Evolutionary conservation across 805 yeast species (phyloP), one percentile per base, ranked within the genome.

Genomic region (Wickerhamomyces queroliae): DNA sequence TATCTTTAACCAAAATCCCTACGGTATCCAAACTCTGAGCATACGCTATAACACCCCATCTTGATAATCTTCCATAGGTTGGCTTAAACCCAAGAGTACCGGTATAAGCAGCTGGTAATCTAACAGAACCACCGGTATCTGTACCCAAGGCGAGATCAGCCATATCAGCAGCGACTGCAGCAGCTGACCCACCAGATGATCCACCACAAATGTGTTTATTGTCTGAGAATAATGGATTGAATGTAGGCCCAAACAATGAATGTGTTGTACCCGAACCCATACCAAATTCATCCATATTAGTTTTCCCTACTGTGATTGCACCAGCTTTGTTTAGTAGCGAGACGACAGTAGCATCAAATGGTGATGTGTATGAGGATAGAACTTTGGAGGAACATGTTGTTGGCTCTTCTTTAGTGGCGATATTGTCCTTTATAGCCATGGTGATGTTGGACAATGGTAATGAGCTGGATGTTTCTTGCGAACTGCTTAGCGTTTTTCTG

Each of bases 1-100:
- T 46, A 23, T 74, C 65, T 13, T 68, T 70, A 0, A 90, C 66
- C 24, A 90, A 40, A 1, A 95, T 72, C 0, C 99, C 99, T 2
- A 93, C 96, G 0, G 98, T 90, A 56, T 93, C 99, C 39, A 93
- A 67, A 29, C 91, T 80, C 61, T 95, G 98, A 2, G 97, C 96
- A 62, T 90, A 91, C 0, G 96, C 80, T 4, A 90, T 65, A 8
- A 93, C 87, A 2, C 99, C 99, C 80, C 87, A 81, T 41, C 99
- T 67, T 0, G 97, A 89, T 2, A 93, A 66, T 28, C 96, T 69
- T 0, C 99, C 99, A 58, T 93, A 93, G 0, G 93, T 72, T 1
- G 99, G 99, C 59, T 93, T 93, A 64, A 88, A 88, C 1, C 99
- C 99, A 23, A 77, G 64, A 0, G 83, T 71, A 2, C 90, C 86